Evolutionary conservation across 2,329 filamentous ascomycete species (phyloP).

Genomic region (Clonostachys rosea): DNA sequence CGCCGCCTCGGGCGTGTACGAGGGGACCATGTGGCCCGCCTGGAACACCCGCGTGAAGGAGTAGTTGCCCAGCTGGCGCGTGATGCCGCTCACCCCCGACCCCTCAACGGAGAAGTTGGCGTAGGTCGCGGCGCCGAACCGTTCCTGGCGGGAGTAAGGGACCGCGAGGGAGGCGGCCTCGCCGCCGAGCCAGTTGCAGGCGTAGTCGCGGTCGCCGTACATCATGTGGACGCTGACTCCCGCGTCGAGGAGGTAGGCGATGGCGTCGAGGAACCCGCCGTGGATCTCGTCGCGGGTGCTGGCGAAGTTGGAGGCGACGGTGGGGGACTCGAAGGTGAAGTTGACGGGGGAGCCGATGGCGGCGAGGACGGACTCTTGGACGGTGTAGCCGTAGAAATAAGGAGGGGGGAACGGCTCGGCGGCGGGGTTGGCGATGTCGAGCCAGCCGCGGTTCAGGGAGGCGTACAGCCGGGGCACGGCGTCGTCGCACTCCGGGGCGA

Average conservation of each 20-base stretch:
- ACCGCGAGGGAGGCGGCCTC: constrained; percentile 63
- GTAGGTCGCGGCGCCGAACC: constrained; percentile 62
- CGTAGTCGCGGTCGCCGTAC: constrained; percentile 51
- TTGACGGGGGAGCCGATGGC: constrained; percentile 60
- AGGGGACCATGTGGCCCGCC: constrained; percentile 58
- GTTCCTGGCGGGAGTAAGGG: constrained; percentile 35
- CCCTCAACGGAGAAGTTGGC: constrained; percentile 60
- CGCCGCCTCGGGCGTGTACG: constrained; percentile 52
- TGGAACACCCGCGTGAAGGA: constrained; percentile 63
- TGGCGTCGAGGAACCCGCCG: constrained; percentile 39
- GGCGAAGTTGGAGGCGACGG: constrained; percentile 48
- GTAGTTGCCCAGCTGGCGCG: constrained; percentile 71
- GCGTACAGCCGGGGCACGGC: constrained; percentile 52
- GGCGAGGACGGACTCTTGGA: constrained; percentile 47
- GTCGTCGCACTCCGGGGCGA: constrained; percentile 45
- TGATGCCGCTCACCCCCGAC: constrained; percentile 49
- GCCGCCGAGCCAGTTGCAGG: constrained; percentile 54
- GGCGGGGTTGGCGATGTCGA: constrained; percentile 54
- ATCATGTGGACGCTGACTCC: constrained; percentile 68
- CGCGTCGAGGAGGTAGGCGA: constrained; percentile 54
- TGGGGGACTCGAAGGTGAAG: constrained; percentile 38
- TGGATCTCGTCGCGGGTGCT: constrained; percentile 56
- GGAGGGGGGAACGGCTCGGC: constrained; percentile 58
- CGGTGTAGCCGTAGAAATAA: constrained; percentile 60
- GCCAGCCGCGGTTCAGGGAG: constrained; percentile 44